These are phyloP conservation scores for Gastroboletus turbinatus DNA, from an alignment of 1,284 basidiomycete species.

Conservation along the genomic window DNA sequence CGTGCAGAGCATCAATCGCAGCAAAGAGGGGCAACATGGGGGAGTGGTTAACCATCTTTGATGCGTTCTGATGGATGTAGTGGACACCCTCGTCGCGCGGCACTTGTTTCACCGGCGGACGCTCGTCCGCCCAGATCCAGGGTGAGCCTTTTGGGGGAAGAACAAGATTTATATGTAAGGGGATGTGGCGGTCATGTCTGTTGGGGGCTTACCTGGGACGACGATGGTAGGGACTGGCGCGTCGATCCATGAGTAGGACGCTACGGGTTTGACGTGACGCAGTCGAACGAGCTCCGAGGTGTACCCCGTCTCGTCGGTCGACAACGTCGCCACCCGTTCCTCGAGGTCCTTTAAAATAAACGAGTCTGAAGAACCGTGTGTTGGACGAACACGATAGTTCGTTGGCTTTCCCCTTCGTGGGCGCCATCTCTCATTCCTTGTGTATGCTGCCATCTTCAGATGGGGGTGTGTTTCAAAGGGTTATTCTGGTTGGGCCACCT, in stretches of 20 bases:
- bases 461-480: neutral
- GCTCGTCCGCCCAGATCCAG: slow-evolving; percentile 30
- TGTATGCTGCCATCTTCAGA: slow-evolving; percentile 24
- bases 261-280: slow-evolving; percentile 26
- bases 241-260: slow-evolving; percentile 39
- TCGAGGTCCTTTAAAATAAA: slow-evolving; percentile 30
- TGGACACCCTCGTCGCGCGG: slow-evolving; percentile 28
- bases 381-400: neutral
- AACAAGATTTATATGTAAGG: neutral
- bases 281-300: slow-evolving; percentile 25
- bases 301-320: slow-evolving; percentile 8
- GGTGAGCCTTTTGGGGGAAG: slow-evolving; percentile 27
- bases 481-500: neutral
- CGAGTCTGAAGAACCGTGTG: neutral
- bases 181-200: neutral
- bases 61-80: slow-evolving; percentile 34
- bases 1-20: slow-evolving; percentile 35
- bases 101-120: slow-evolving; percentile 24
- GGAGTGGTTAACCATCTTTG: slow-evolving; percentile 32
- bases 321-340: slow-evolving; percentile 15
- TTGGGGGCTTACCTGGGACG: slow-evolving; percentile 29
- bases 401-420: slow-evolving; percentile 17
- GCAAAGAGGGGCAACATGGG: slow-evolving; percentile 37
- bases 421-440: slow-evolving; percentile 5
- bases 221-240: slow-evolving; percentile 30